Percentiles rank a stretch among this genome's conserved stretches.
Evolutionary conservation across 768 basidiomycete species (phyloP).

Genomic region (Serendipita sp.): DNA sequence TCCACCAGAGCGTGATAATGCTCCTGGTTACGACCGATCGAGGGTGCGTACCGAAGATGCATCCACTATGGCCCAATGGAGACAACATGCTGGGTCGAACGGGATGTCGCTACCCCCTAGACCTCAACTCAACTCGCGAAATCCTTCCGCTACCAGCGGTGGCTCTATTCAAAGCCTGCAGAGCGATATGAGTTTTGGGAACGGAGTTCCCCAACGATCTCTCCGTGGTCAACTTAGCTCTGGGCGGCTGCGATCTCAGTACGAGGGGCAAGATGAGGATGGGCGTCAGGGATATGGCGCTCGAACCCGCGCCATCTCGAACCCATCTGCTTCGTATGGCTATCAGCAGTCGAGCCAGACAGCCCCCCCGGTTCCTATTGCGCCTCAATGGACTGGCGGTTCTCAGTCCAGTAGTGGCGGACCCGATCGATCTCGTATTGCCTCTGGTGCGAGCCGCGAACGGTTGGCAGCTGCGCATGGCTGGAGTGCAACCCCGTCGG

Average conservation of each 20-base stretch:
- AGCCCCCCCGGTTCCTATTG: conserved; percentile 7
- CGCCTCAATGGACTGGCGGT: background rate
- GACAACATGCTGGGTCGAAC: conserved; percentile 25
- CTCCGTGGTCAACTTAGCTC: conserved; percentile 59
- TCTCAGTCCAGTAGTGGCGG: background rate
- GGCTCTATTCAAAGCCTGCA: conserved; percentile 10
- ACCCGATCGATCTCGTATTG: background rate
- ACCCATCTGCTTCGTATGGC: background rate
- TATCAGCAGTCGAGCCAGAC: background rate
- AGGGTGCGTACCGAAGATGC: conserved; percentile 55
- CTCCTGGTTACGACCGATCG: conserved; percentile 33
- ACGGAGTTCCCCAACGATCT: conserved; percentile 25
- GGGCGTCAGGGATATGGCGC: conserved; percentile 8
- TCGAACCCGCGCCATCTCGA: background rate
- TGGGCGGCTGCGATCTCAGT: conserved; percentile 35
- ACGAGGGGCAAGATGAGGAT: conserved; percentile 30
- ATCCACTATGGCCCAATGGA: conserved; percentile 47
- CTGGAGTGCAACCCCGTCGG: background rate
- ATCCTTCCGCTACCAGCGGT: conserved; percentile 16
- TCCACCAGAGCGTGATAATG: conserved; percentile 39
- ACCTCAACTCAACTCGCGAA: conserved; percentile 9
- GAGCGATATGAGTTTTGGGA: conserved; percentile 29
- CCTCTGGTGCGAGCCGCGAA: background rate
- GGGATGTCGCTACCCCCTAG: conserved; percentile 22
- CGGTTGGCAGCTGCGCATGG: background rate